These are phyloP conservation scores for Cucumis hystrix DNA, from an alignment of 306 rosid species.

Conservation along the genomic window DNA sequence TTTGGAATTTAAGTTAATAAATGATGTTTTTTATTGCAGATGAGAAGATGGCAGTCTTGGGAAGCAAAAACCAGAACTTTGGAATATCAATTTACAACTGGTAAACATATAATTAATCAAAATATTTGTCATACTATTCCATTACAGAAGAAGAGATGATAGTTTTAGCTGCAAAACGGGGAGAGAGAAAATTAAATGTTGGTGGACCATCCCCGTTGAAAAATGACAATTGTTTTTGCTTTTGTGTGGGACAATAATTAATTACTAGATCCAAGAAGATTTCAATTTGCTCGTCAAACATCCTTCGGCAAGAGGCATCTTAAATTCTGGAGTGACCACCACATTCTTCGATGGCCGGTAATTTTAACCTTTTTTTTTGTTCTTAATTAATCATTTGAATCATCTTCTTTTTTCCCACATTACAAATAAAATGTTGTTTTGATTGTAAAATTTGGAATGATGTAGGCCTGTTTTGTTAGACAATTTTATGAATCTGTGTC, in stretches of 20 bases:
- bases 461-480: conserved; percentile 34
- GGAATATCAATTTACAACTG: conserved; percentile 30
- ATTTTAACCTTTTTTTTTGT: background rate
- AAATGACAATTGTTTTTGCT: background rate
- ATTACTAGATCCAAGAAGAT: conserved; percentile 37
- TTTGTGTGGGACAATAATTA: background rate
- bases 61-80: conserved; percentile 46
- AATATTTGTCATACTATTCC: too few relatives aligned
- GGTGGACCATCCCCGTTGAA: background rate
- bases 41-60: conserved; percentile 44
- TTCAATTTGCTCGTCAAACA: conserved; percentile 41
- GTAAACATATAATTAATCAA: conserved; percentile 12
- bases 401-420: background rate
- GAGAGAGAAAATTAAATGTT: background rate
- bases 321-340: conserved; percentile 30
- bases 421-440: background rate
- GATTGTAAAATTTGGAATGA: background rate
- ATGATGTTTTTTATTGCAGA: conserved; percentile 8
- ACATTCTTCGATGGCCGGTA: conserved; percentile 32
- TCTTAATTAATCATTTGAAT: background rate
- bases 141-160: too few relatives aligned
- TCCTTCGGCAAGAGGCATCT: conserved; percentile 53
- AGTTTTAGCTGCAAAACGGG: background rate
- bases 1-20: background rate
- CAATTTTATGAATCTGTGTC: conserved; percentile 37